These are phyloP conservation scores for Rhipidocladum racemiflorum DNA, from an alignment of 176 grass and related monocot genomes.

Conservation along the genomic window DNA sequence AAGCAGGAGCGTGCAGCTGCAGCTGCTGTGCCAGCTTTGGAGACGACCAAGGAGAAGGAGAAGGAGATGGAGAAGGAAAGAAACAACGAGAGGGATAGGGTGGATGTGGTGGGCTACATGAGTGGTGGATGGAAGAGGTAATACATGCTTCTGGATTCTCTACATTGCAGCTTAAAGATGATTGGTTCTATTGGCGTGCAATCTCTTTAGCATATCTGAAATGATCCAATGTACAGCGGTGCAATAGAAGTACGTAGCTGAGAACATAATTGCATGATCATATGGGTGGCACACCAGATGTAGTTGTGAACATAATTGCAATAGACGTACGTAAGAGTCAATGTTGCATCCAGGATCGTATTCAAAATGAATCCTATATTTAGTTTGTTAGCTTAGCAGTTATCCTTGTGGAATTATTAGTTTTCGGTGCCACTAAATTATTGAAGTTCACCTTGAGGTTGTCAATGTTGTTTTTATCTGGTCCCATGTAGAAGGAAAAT, in stretches of 20 bases:
- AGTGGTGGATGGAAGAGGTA: conserved; percentile 97
- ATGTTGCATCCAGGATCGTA: neutral
- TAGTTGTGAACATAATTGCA: no score
- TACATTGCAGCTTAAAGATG: neutral
- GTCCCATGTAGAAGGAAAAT: neutral
- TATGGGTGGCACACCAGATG: neutral
- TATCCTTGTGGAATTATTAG: neutral
- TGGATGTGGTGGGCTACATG: conserved; percentile 70
- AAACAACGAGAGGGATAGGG: conserved; percentile 39
- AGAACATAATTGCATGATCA: neutral
- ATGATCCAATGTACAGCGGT: neutral
- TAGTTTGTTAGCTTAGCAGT: neutral
- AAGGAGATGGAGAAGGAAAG: conserved; percentile 29
- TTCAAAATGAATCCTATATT: neutral
- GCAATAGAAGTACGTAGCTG: neutral
- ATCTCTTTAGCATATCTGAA: neutral
- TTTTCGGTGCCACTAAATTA: neutral
- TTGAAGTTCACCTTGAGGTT: neutral
- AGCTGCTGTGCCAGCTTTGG: neutral
- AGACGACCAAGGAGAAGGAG: conserved; percentile 15
- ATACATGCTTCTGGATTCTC: neutral
- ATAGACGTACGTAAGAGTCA: neutral
- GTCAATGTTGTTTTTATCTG: neutral
- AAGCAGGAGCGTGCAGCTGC: neutral
- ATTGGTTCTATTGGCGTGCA: neutral